Evolutionary conservation across 2,329 filamentous ascomycete species (phyloP).

Genomic region (Fusarium mangiferae): DNA sequence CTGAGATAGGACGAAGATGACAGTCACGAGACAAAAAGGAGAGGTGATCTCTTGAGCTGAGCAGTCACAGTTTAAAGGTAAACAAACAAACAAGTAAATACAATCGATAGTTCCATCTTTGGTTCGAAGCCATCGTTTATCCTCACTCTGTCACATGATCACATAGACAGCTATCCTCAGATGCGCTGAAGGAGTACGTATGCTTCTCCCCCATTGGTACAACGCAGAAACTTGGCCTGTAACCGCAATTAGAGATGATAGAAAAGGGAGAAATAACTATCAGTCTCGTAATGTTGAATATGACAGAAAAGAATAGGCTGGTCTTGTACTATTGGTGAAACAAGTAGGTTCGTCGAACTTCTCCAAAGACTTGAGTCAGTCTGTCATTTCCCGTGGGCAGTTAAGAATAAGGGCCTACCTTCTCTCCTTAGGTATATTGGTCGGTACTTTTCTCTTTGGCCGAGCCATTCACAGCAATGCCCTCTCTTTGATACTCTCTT

Average conservation of each 20-base stretch:
- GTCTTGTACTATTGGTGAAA: not conserved
- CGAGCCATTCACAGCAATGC: not conserved
- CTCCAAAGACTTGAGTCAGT: not conserved
- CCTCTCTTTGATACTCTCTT: slow-evolving; percentile 28
- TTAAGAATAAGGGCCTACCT: not conserved
- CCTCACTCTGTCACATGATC: not conserved
- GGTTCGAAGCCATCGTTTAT: not conserved
- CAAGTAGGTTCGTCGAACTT: not conserved
- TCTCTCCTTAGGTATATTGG: slow-evolving; percentile 14
- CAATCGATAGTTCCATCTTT: slow-evolving; percentile 16
- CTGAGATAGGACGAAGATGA: slow-evolving; percentile 3
- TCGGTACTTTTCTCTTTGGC: slow-evolving; percentile 3
- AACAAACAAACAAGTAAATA: slow-evolving; percentile 23
- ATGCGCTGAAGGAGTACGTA: not conserved
- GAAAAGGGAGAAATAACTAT: not conserved
- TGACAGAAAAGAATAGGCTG: not conserved
- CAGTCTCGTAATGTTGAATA: too few species aligned
- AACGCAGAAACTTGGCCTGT: not conserved
- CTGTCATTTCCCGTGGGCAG: not conserved
- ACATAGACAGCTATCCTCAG: not conserved
- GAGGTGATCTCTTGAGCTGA: not conserved
- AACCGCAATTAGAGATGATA: not conserved
- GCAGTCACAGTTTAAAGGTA: slow-evolving; percentile 13
- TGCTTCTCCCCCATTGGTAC: not conserved
- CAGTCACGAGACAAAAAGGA: not conserved